Evolutionary conservation across 192 early-diverging fungal species (phyloP).

Genomic region (Gamsiella multidivaricata): DNA sequence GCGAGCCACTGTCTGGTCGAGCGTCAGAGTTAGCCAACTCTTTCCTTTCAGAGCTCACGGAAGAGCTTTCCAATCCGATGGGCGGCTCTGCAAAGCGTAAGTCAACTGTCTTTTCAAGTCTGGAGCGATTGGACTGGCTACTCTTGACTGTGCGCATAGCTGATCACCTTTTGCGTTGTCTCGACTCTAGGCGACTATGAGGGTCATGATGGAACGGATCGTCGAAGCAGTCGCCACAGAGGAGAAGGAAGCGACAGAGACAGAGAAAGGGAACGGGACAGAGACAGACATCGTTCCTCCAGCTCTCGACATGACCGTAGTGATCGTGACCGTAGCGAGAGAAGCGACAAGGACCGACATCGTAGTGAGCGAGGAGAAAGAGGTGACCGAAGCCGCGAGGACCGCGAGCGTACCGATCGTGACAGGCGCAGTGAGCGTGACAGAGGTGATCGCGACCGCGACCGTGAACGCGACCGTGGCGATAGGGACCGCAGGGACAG

Average conservation of each 20-base stretch:
- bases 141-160: no score
- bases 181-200: conserved; percentile 33
- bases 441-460: conserved; percentile 52
- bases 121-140: no score
- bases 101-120: neutral
- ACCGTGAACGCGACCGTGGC: conserved; percentile 38
- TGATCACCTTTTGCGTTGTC: neutral
- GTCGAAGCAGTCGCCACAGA: conserved; percentile 47
- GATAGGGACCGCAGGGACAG: conserved; percentile 52
- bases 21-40: conserved; percentile 50
- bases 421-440: conserved; percentile 52
- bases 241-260: conserved; percentile 55
- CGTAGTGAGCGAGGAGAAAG: conserved; percentile 54
- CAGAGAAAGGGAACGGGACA: conserved; percentile 62
- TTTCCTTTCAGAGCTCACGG: conserved; percentile 43
- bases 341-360: conserved; percentile 41
- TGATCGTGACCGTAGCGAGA: conserved; percentile 53
- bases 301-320: conserved; percentile 53
- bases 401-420: conserved; percentile 49
- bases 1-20: conserved; percentile 45
- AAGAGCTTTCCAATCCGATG: conserved; percentile 22
- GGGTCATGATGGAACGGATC: conserved; percentile 38
- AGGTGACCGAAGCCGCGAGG: conserved; percentile 53
- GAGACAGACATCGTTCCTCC: conserved; percentile 60
- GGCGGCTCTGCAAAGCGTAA: conserved; percentile 29